Evolutionary conservation across 768 basidiomycete species (phyloP).

Genomic region (Mycena vulgaris): DNA sequence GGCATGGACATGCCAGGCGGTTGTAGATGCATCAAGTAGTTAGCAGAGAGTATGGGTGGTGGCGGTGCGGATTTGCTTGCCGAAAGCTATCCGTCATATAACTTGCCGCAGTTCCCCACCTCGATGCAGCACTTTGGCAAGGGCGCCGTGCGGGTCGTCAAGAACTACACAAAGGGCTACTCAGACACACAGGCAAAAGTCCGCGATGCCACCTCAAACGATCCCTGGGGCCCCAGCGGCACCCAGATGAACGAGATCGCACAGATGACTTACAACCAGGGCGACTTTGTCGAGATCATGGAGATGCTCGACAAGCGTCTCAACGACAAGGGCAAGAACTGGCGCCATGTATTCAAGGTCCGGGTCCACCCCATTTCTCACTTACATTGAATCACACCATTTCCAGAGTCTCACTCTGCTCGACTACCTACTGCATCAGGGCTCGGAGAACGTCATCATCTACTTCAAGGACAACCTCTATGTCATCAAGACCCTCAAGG

Average conservation of each 20-base stretch:
- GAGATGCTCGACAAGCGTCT: constrained; percentile 99
- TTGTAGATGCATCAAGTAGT: no score
- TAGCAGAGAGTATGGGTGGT: no score
- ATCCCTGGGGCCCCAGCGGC: constrained; percentile 97
- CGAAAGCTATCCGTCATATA: no score
- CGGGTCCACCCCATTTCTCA: constrained; percentile 36
- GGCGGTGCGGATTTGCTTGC: constrained; percentile 4
- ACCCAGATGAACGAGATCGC: constrained; percentile 99
- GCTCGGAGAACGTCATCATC: constrained; percentile 98
- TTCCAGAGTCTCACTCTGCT: constrained; percentile 92
- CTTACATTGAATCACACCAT: not conserved
- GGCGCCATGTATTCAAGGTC: constrained; percentile 99
- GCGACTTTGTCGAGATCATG: constrained; percentile 99
- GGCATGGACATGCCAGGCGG: no score
- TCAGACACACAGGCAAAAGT: constrained; percentile 97
- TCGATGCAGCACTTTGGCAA: constrained; percentile 87
- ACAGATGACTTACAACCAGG: constrained; percentile 97
- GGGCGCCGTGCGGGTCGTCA: constrained; percentile 88
- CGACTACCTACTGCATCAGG: constrained; percentile 96
- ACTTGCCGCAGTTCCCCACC: constrained; percentile 25
- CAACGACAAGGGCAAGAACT: constrained; percentile 99
- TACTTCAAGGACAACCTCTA: constrained; percentile 99
- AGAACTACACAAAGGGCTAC: constrained; percentile 97
- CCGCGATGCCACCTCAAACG: constrained; percentile 96
- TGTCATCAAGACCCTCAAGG: constrained; percentile 98